Percentiles rank a stretch among this genome's conserved stretches.
phyloP scores from a whole-genome alignment of 495 filamentous ascomycete species.

The Aeminium ludgeri region DNA sequence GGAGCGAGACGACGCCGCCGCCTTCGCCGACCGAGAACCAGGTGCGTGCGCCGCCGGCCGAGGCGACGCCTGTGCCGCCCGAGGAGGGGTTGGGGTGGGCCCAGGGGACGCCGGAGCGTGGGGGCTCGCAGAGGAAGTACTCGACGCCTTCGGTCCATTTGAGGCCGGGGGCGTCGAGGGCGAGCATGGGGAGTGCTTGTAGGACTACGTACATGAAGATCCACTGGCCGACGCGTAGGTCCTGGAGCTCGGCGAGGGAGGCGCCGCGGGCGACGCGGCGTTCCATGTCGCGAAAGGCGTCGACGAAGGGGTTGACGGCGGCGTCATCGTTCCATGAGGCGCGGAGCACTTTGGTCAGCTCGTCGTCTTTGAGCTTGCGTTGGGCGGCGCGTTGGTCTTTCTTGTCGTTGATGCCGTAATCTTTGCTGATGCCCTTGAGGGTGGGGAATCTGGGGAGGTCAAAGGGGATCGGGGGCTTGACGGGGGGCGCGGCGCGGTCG shows the following conservation, averaged over 20 bases:
- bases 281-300: constrained; percentile 72
- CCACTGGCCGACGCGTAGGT: constrained; percentile 77
- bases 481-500: constrained; percentile 71
- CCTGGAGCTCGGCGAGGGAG: constrained; percentile 51
- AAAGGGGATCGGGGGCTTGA: constrained; percentile 81
- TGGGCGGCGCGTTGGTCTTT: constrained; percentile 46
- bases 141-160: constrained; percentile 68
- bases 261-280: constrained; percentile 54
- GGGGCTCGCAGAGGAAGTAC: constrained; percentile 90
- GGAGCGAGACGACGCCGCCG: constrained; percentile 54
- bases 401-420: constrained; percentile 43
- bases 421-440: constrained; percentile 42
- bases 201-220: constrained; percentile 85
- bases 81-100: constrained; percentile 42
- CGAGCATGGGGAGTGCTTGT: constrained; percentile 76
- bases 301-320: constrained; percentile 49
- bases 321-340: constrained; percentile 62
- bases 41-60: constrained; percentile 40
- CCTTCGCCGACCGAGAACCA: constrained; percentile 63
- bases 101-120: constrained; percentile 73
- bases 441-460: constrained; percentile 67
- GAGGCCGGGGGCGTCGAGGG: constrained; percentile 70
- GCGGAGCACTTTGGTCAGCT: constrained; percentile 55
- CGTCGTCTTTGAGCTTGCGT: constrained; percentile 61
- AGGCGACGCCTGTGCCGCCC: neutral